phyloP scores from a whole-genome alignment of 192 early-diverging fungal genomes.

The Coemansia sp. region DNA sequence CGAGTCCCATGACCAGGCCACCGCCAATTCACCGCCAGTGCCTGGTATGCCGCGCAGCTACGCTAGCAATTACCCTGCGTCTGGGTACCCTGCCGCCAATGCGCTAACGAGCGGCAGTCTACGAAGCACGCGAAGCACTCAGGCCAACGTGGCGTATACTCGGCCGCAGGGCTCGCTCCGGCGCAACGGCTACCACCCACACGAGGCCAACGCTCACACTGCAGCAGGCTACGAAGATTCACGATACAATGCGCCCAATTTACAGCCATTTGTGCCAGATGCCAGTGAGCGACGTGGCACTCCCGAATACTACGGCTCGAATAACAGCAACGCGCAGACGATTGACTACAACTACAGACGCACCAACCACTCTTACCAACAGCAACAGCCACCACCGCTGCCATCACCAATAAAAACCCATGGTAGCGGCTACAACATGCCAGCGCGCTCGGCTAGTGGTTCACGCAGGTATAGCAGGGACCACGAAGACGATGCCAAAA shows the following conservation, averaged over 20 bases:
- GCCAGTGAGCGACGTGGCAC: constrained; percentile 34
- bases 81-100: constrained; percentile 13
- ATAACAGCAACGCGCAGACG: constrained; percentile 7
- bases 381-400: not conserved
- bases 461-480: constrained; percentile 29
- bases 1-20: not conserved
- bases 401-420: not conserved
- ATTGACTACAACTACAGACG: constrained; percentile 22
- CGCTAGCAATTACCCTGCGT: constrained; percentile 10
- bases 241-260: constrained; percentile 13
- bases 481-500: not conserved
- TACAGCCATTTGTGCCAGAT: constrained; percentile 48
- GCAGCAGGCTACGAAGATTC: constrained; percentile 5
- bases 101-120: constrained; percentile 34
- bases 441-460: constrained; percentile 9
- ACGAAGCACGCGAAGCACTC: constrained; percentile 43
- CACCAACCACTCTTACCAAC: constrained; percentile 2
- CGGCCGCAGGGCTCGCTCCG: constrained; percentile 8
- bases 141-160: constrained; percentile 13
- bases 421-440: constrained; percentile 15
- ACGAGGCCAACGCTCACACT: not conserved
- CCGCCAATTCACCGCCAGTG: constrained; percentile 9
- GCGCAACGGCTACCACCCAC: constrained; percentile 5
- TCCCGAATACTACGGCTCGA: constrained; percentile 22
- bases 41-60: constrained; percentile 16